Conservation (phyloP, 1,284 basidiomycete genomes). For the Rhodotorula sp. region DNA sequence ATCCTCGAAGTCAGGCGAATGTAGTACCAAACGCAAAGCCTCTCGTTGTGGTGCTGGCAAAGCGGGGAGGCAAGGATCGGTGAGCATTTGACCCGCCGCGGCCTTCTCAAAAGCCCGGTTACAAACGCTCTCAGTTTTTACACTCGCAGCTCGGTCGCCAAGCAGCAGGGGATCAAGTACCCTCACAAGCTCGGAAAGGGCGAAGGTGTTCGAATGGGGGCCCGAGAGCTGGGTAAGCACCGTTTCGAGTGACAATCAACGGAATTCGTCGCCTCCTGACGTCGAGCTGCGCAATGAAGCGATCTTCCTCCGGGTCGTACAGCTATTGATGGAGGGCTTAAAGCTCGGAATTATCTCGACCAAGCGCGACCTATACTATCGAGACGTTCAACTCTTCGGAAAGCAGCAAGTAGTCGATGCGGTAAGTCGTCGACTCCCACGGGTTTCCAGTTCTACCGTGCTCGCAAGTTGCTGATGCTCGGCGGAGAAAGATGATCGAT, state of each 20-base stretch:
- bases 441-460: not conserved
- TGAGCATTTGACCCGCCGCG: not conserved
- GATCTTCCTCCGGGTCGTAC: slow-evolving; percentile 25
- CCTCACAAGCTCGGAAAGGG: slow-evolving; percentile 26
- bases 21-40: too few species aligned
- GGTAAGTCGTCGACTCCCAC: slow-evolving; percentile 51
- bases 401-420: slow-evolving; percentile 70
- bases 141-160: not conserved
- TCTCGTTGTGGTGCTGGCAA: slow-evolving; percentile 8
- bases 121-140: not conserved
- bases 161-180: slow-evolving; percentile 10
- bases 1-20: not conserved
- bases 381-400: slow-evolving; percentile 71
- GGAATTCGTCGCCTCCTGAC: not conserved
- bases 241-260: too few species aligned
- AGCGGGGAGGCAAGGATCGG: not conserved
- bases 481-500: slow-evolving; percentile 67
- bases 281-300: slow-evolving; percentile 4
- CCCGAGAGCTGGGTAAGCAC: slow-evolving; percentile 26
- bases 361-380: slow-evolving; percentile 75
- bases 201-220: slow-evolving; percentile 9
- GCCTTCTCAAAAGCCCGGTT: not conserved
- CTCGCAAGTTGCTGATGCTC: not conserved
- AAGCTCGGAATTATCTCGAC: slow-evolving; percentile 16
- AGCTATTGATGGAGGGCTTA: slow-evolving; percentile 32